phyloP scores from a whole-genome alignment of 371 early-diverging fungal genomes.

The Mortierella sp. region DNA sequence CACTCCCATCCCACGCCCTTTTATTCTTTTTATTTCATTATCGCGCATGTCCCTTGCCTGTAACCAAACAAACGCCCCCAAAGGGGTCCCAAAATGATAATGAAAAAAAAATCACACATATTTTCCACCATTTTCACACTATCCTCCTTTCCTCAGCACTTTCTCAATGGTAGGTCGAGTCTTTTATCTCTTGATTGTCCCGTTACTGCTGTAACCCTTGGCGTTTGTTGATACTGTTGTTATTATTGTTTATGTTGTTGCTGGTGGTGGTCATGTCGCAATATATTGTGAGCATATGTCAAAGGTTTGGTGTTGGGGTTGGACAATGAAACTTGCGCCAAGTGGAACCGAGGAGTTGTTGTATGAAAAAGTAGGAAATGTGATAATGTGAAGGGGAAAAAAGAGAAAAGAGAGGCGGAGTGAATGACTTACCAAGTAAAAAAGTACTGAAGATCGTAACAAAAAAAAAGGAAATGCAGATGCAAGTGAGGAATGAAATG shows the following conservation, averaged over 20 bases:
- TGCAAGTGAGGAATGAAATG: slow-evolving; percentile 8
- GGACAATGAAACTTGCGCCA: background rate
- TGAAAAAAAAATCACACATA: background rate
- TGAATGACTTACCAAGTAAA: slow-evolving; percentile 16
- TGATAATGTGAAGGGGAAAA: background rate
- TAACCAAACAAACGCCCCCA: too few species aligned
- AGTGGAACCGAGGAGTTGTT: background rate
- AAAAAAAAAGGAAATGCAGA: slow-evolving; percentile 17
- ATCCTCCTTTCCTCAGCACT: background rate
- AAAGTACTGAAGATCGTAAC: slow-evolving; percentile 12
- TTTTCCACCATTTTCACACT: background rate
- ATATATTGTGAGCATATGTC: slow-evolving; percentile 5
- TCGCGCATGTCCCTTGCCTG: background rate
- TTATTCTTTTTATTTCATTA: background rate
- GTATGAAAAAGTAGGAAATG: background rate
- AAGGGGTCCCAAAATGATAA: background rate
- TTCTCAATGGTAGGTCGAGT: too few species aligned
- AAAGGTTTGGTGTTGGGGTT: background rate
- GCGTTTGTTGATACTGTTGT: background rate
- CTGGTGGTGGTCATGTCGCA: background rate
- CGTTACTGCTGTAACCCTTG: background rate
- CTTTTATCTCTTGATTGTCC: background rate
- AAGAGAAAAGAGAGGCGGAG: background rate
- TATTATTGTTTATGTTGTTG: background rate
- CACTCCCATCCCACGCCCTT: background rate